Evolutionary conservation across 2,329 filamentous ascomycete species (phyloP).

Genomic region (Aspergillus hiratsukae): DNA sequence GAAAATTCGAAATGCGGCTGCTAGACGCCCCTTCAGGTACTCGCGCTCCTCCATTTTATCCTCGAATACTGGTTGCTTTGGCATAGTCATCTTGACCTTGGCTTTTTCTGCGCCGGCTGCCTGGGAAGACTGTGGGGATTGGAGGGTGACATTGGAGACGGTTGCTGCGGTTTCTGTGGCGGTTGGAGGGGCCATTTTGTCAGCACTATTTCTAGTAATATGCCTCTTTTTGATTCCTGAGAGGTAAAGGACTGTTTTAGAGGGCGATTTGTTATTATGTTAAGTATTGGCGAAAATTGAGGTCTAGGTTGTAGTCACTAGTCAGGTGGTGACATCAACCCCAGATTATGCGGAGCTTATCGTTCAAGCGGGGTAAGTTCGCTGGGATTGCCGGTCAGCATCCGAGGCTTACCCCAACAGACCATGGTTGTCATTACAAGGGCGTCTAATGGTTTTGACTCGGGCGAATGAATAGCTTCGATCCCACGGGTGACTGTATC

Average conservation of each 20-base stretch:
- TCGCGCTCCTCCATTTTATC: constrained; percentile 46
- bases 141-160: constrained; percentile 9
- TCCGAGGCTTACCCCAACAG: neutral
- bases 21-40: constrained; percentile 53
- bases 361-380: neutral
- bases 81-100: constrained; percentile 31
- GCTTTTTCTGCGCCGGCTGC: constrained; percentile 20
- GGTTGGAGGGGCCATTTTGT: constrained; percentile 26
- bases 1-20: constrained; percentile 55
- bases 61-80: constrained; percentile 34
- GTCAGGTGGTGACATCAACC: neutral
- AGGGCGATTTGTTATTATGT: too few species aligned
- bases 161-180: constrained; percentile 23
- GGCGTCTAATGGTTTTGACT: neutral
- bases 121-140: constrained; percentile 20
- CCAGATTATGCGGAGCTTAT: neutral
- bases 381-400: neutral
- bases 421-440: neutral
- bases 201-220: neutral
- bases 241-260: neutral
- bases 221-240: neutral
- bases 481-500: neutral
- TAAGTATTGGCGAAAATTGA: neutral
- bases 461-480: neutral
- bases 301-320: neutral